Base-by-base conservation (phyloP, 164 flowering plant species). In the Tinospora cordifolia region DNA sequence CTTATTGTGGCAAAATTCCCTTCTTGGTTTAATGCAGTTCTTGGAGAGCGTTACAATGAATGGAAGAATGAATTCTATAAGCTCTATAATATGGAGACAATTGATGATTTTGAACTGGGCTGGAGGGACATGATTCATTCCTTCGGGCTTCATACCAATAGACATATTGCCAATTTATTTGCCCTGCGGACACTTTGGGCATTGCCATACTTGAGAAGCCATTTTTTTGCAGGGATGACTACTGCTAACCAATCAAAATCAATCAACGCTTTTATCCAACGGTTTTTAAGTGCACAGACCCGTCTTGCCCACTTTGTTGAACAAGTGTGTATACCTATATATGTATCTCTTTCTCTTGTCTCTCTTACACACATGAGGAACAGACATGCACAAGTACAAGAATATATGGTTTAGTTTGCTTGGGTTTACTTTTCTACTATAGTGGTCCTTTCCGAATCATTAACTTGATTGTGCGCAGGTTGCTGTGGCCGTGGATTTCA, bases 11-110 rank as follows among this genome's bases (percentile, higher is more conserved):
- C 91, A n/a, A 93, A 88, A 81, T 93, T 91, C 79, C 96, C 96
- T n/a, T 91, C 97, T 30, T 91, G 98, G 97, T 93, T 93, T 75
- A 89, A 87, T 83, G 96, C 96, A 72, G 87, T 86, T 72, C 73
- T 93, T 63, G 93, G 97, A 21, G 93, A 89, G 54, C 87, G 92
- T n/a, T 93, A 93, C 80, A 90, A 86, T 72, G 95, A 87, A 73
- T 93, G 98, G 98, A 91, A 89, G 78, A 77, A 81, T 21, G 97
- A 93, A 77, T 93, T 93, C 67, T 83, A 78, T 79, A 87, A 90
- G 67, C 89, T 91, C 3, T 93, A 89, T 72, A 85, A 87, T 76
- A 63, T 91, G 79, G 98, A 91, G 83, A 79, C 86, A 13, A 71
- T 84, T 62, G 93, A 93, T 46, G 97, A 90, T 44, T 93, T 91